These are phyloP conservation scores for Metschnikowia colocasiae DNA, from an alignment of 805 yeast species.

Conservation along the genomic window DNA sequence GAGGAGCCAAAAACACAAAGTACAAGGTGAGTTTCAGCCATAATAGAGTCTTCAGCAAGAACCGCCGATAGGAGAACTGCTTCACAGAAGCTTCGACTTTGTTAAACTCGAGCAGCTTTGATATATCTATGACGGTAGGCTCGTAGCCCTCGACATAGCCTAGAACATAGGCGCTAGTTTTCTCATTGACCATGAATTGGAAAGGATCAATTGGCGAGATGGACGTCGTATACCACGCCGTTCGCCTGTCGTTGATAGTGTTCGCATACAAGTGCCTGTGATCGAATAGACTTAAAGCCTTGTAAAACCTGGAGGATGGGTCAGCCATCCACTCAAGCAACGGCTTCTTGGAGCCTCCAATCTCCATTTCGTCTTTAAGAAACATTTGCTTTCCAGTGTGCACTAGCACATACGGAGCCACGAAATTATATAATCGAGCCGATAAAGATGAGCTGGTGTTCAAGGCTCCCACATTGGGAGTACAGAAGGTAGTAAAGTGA, in stretches of 20 bases:
- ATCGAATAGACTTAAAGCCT: constrained; percentile 10
- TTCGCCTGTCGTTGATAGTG: constrained; percentile 34
- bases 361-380: constrained; percentile 38
- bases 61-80: neutral
- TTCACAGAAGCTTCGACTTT: constrained; percentile 2
- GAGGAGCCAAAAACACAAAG: constrained; percentile 53
- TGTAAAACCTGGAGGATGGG: constrained; percentile 13
- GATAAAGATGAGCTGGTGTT: constrained; percentile 39
- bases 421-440: constrained; percentile 53
- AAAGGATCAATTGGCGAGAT: constrained; percentile 63
- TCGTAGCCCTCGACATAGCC: constrained; percentile 49
- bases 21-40: constrained; percentile 48
- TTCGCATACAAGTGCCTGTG: constrained; percentile 14
- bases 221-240: constrained; percentile 81
- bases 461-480: constrained; percentile 66
- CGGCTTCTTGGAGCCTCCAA: constrained; percentile 7
- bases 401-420: constrained; percentile 66
- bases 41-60: constrained; percentile 22
- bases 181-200: constrained; percentile 43
- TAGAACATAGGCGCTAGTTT: constrained; percentile 36
- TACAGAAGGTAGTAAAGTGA: constrained; percentile 47
- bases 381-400: constrained; percentile 74
- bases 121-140: constrained; percentile 54
- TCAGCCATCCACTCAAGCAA: constrained; percentile 17
- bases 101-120: constrained; percentile 38